Conservation (phyloP, 1,284 basidiomycete genomes). For the Ceratobasidium sp. region DNA sequence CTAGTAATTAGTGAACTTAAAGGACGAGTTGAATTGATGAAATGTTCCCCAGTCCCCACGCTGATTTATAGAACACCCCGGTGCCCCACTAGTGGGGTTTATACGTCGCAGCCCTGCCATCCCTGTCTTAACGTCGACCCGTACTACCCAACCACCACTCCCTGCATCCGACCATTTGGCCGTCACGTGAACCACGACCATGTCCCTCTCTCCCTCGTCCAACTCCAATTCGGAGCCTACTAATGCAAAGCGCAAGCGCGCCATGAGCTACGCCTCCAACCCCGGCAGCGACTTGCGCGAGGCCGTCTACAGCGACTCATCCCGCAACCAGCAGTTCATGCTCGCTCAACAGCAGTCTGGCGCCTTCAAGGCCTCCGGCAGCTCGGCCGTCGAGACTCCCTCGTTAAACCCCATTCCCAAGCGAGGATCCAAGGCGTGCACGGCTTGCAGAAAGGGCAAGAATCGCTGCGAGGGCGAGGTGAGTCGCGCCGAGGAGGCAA, state of each 20-base stretch:
- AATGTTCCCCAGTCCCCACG: conserved; percentile 32
- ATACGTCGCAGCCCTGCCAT: background rate
- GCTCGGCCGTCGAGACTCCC: conserved; percentile 33
- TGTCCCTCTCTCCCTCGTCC: conserved; percentile 59
- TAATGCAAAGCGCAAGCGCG: conserved; percentile 58
- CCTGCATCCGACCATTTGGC: too few relatives aligned
- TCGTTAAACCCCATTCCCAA: conserved; percentile 73
- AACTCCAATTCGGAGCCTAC: conserved; percentile 55
- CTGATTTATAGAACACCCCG: conserved; percentile 19
- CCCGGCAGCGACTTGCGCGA: conserved; percentile 48
- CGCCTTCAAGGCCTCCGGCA: too few relatives aligned
- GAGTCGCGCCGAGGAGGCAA: conserved; percentile 54
- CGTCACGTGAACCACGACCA: conserved; percentile 43
- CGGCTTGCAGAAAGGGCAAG: conserved; percentile 81
- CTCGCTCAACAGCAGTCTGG: conserved; percentile 12
- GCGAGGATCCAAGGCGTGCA: conserved; percentile 80
- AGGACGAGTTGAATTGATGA: background rate
- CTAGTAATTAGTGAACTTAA: conserved; percentile 20
- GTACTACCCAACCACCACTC: background rate
- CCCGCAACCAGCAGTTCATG: conserved; percentile 14
- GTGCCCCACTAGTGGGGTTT: conserved; percentile 7
- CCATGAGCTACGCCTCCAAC: conserved; percentile 51
- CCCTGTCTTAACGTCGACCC: too few relatives aligned
- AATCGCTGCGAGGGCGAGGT: conserved; percentile 94
- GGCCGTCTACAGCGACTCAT: conserved; percentile 36